phyloP scores from a whole-genome alignment of 768 basidiomycete genomes.

The Mycena capillaripes region DNA sequence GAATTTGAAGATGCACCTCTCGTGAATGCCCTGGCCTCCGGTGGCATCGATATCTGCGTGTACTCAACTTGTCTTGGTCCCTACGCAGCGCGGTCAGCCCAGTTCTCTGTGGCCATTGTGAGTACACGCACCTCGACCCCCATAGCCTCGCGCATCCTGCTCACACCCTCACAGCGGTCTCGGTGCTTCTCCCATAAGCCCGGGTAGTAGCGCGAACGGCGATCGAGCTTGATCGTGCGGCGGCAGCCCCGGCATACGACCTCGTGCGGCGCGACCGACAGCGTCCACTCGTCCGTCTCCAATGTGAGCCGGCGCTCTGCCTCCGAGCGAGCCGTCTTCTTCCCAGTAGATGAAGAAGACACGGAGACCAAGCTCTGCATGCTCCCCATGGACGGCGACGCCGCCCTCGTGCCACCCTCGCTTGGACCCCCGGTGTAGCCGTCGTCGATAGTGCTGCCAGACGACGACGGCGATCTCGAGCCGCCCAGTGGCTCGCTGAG shows the following conservation, averaged over 20 bases:
- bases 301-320: background rate
- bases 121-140: background rate
- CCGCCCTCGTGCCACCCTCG: background rate
- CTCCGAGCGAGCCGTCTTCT: constrained; percentile 13
- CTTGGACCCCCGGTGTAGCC: background rate
- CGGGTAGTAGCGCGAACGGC: constrained; percentile 14
- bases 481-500: background rate
- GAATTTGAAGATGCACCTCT: background rate
- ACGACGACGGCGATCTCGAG: background rate
- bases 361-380: background rate
- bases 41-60: background rate
- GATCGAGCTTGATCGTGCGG: constrained; percentile 20
- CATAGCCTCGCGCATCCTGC: background rate
- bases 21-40: background rate
- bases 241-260: constrained; percentile 20
- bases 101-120: background rate
- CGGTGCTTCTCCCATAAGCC: constrained; percentile 29
- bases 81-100: background rate
- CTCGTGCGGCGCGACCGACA: background rate
- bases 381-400: background rate
- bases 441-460: background rate
- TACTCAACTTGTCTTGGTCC: background rate
- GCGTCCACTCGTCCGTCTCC: constrained; percentile 10
- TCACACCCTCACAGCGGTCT: constrained; percentile 8
- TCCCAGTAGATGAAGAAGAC: background rate